These are phyloP conservation scores for Rhododendron mucronatum DNA, from an alignment of 148 eudicot species.

Conservation along the genomic window DNA sequence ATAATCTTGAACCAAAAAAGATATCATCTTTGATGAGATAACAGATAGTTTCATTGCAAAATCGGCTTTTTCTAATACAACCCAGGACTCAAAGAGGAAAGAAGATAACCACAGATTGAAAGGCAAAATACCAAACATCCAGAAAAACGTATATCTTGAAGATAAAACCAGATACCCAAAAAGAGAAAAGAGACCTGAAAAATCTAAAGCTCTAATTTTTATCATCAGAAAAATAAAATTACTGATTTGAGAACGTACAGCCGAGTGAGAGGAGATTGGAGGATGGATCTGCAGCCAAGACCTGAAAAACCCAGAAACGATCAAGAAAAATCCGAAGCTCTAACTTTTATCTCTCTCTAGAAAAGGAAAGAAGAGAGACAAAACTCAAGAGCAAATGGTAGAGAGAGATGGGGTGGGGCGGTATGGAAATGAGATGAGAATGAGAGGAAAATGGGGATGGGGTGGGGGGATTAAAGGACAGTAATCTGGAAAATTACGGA, in stretches of 20 bases:
- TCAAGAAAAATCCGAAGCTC: background rate
- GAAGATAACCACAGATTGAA: background rate
- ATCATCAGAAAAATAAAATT: slow-evolving; percentile 9
- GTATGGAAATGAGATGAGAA: slow-evolving; percentile 12
- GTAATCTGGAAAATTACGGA: slow-evolving; percentile 19
- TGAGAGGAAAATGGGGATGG: slow-evolving; percentile 3
- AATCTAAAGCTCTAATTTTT: background rate
- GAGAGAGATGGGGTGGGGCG: slow-evolving; percentile 17
- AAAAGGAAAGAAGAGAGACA: background rate
- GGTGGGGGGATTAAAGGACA: slow-evolving; percentile 16
- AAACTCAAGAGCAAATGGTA: background rate
- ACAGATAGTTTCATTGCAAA: background rate
- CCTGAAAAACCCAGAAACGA: slow-evolving; percentile 22
- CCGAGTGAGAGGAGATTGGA: slow-evolving; percentile 3
- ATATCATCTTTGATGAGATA: background rate
- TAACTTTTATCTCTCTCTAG: background rate
- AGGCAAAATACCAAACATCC: background rate
- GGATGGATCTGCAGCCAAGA: slow-evolving; percentile 30
- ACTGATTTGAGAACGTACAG: slow-evolving; percentile 4
- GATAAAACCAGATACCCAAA: background rate
- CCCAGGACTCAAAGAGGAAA: background rate
- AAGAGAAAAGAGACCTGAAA: background rate
- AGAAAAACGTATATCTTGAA: background rate
- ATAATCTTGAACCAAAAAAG: background rate
- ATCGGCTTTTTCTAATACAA: background rate